phyloP scores from a whole-genome alignment of 176 grass and related monocot species.

The Cenchrus americanus region DNA sequence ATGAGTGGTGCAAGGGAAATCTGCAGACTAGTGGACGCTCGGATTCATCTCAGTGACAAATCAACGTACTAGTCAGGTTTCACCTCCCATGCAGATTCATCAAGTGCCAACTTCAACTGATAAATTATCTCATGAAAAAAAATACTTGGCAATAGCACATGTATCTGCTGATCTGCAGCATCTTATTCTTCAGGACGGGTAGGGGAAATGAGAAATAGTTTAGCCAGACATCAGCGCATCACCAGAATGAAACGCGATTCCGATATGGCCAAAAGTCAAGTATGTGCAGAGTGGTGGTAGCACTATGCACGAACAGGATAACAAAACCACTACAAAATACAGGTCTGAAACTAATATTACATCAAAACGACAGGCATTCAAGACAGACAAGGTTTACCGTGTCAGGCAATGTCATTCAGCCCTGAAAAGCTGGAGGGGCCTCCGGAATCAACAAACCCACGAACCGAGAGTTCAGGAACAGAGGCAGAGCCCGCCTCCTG shows the following conservation, averaged over 20 bases:
- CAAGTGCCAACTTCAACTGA: not conserved
- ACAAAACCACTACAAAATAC: constrained; percentile 24
- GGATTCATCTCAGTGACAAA: not conserved
- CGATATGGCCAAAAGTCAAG: constrained; percentile 19
- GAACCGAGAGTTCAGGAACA: constrained; percentile 78
- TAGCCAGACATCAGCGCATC: not conserved
- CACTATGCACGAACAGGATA: constrained; percentile 34
- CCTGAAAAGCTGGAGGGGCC: constrained; percentile 75
- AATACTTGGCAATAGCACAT: not conserved
- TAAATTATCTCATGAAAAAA: not conserved
- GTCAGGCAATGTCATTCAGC: constrained; percentile 65
- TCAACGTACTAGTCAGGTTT: not conserved
- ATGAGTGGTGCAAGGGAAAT: not conserved
- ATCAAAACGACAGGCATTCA: constrained; percentile 24
- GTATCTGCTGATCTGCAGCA: not conserved
- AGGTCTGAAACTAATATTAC: constrained; percentile 31
- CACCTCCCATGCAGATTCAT: not conserved
- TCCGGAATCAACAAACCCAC: constrained; percentile 75
- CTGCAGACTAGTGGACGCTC: not conserved
- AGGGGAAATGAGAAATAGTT: not conserved
- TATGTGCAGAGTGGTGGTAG: not conserved
- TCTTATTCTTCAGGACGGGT: not conserved
- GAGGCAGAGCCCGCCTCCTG: constrained; percentile 42
- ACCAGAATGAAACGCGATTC: not conserved
- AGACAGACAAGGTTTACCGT: constrained; percentile 32